These are phyloP conservation scores for Solanum sitiens DNA, from an alignment of 257 asterid genomes.

Conservation along the genomic window DNA sequence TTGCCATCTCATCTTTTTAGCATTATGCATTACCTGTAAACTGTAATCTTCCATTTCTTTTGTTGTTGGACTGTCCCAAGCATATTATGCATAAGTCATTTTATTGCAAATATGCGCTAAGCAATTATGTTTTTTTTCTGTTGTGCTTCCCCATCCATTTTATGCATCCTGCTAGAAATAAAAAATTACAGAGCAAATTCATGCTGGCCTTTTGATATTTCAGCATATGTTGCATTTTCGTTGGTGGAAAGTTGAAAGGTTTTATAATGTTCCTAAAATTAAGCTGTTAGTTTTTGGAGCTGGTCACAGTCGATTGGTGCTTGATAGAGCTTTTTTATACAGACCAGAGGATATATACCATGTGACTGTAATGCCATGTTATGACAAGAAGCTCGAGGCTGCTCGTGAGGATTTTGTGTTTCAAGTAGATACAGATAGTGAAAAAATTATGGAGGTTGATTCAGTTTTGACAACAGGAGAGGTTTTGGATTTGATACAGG, in stretches of 20 bases:
- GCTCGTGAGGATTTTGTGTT: slow-evolving; percentile 84
- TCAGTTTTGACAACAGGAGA: slow-evolving; percentile 96
- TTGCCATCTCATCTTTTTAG: background rate
- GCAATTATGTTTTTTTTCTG: background rate
- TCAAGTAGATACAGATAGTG: slow-evolving; percentile 50
- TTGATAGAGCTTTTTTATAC: background rate
- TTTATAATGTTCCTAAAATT: background rate
- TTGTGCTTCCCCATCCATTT: background rate
- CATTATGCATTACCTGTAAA: background rate
- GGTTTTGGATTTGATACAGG: slow-evolving; percentile 86
- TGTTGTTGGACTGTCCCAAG: background rate
- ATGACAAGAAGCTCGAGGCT: slow-evolving; percentile 98
- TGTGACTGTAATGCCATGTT: slow-evolving; percentile 98
- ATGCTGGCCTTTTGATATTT: background rate
- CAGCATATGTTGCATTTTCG: background rate
- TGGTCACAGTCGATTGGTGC: background rate
- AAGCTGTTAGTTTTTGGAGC: background rate
- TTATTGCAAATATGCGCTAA: background rate
- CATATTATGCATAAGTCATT: background rate
- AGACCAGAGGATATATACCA: slow-evolving; percentile 91
- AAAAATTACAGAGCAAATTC: background rate
- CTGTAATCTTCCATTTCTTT: background rate
- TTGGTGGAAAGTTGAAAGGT: background rate
- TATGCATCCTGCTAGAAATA: background rate
- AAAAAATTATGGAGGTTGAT: slow-evolving; percentile 70